Conservation (phyloP, 2,329 filamentous ascomycete species). For the Stagonosporopsis tanaceti region DNA sequence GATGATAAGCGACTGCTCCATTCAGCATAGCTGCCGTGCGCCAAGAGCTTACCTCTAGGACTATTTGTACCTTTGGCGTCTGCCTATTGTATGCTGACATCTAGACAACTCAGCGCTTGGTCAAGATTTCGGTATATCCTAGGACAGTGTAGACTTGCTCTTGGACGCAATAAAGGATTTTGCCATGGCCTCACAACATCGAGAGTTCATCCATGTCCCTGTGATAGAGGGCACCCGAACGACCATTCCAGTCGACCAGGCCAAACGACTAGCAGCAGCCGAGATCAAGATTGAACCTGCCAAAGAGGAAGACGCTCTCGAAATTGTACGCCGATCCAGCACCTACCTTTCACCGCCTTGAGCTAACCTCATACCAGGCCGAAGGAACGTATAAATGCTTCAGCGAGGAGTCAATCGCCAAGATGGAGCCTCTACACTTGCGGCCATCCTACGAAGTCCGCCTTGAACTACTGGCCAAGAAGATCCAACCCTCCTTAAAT, state of each 20-base stretch:
- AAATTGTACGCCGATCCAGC: slow-evolving; percentile 26
- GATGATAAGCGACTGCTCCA: slow-evolving; percentile 4
- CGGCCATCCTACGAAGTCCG: slow-evolving; percentile 28
- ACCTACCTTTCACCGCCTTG: not conserved
- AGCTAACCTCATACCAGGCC: slow-evolving; percentile 26
- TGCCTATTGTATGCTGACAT: slow-evolving; percentile 2
- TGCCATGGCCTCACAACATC: slow-evolving; percentile 25
- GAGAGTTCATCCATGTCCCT: slow-evolving; percentile 29
- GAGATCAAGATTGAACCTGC: slow-evolving; percentile 32
- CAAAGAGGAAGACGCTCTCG: slow-evolving; percentile 24
- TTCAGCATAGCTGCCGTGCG: slow-evolving; percentile 8
- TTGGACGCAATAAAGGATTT: not conserved
- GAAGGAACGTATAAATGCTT: slow-evolving; percentile 40
- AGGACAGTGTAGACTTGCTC: not conserved
- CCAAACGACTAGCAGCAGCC: slow-evolving; percentile 26
- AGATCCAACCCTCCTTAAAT: slow-evolving; percentile 29
- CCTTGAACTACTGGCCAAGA: slow-evolving; percentile 29
- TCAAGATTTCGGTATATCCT: not conserved
- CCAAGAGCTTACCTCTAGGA: slow-evolving; percentile 1
- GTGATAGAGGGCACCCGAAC: slow-evolving; percentile 15
- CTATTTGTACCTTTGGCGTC: not conserved
- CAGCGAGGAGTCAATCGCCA: slow-evolving; percentile 28
- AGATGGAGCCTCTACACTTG: slow-evolving; percentile 31
- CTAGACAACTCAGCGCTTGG: not conserved
- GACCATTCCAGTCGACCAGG: slow-evolving; percentile 31